Percentiles rank a stretch among this genome's conserved stretches.
phyloP scores from a whole-genome alignment of 2,329 filamentous ascomycete species.

The Shiraia bambusicola region DNA sequence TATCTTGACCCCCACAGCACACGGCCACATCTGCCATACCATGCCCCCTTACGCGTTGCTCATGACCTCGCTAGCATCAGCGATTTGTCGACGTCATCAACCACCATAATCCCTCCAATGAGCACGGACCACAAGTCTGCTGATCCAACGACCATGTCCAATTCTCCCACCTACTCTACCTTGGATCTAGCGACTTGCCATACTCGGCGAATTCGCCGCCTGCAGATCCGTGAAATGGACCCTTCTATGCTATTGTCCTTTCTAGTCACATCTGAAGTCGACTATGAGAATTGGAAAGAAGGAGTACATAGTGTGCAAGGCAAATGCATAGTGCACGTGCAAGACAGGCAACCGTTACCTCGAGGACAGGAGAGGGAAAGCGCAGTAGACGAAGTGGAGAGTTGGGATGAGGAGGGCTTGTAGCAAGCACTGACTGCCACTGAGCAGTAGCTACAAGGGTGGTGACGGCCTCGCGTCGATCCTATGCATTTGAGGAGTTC shows the following conservation, averaged over 20 bases:
- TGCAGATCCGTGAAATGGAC: slow-evolving; percentile 91
- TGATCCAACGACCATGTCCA: slow-evolving; percentile 36
- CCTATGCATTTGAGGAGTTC: slow-evolving; percentile 1
- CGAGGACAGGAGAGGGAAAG: slow-evolving; percentile 61
- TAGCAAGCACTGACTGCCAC: too few species aligned
- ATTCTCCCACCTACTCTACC: slow-evolving; percentile 57
- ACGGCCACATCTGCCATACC: slow-evolving; percentile 69
- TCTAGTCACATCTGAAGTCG: slow-evolving; percentile 75
- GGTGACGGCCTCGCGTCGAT: neutral
- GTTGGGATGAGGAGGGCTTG: slow-evolving; percentile 63
- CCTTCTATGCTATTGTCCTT: slow-evolving; percentile 98
- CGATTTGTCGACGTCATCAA: slow-evolving; percentile 15
- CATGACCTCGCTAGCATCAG: neutral
- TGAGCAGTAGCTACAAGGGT: too few species aligned
- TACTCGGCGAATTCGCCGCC: slow-evolving; percentile 76
- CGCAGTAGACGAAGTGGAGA: slow-evolving; percentile 87
- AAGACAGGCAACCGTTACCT: slow-evolving; percentile 65
- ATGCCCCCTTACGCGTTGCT: slow-evolving; percentile 20
- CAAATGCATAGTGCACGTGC: slow-evolving; percentile 83
- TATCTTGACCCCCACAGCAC: slow-evolving; percentile 95
- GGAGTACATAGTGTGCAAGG: slow-evolving; percentile 69
- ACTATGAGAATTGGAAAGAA: slow-evolving; percentile 81
- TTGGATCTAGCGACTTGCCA: slow-evolving; percentile 84
- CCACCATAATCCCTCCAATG: slow-evolving; percentile 24
- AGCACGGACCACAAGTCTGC: neutral